Evolutionary conservation across 805 yeast species (phyloP).

Genomic region (Ogataea degrootiae): DNA sequence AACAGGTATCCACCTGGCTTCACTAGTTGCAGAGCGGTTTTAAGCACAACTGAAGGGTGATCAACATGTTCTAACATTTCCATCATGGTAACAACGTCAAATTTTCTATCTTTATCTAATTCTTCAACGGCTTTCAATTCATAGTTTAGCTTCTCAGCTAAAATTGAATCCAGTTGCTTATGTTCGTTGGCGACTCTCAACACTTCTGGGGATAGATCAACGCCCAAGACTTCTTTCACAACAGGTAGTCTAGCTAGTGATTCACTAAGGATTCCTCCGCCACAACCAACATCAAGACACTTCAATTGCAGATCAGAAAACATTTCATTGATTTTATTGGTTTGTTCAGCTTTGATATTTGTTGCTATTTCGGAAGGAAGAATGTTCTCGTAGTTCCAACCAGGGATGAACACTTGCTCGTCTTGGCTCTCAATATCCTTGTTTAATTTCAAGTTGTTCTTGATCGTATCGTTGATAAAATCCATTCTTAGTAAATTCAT

Average conservation of each 20-base stretch:
- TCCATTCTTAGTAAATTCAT: conserved; percentile 91
- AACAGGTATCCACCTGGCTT: conserved; percentile 81
- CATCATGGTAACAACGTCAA: conserved; percentile 82
- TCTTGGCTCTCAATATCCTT: conserved; percentile 32
- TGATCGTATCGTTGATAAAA: conserved; percentile 64
- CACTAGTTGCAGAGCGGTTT: conserved; percentile 63
- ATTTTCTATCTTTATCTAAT: conserved; percentile 39
- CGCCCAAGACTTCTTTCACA: conserved; percentile 64
- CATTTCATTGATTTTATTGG: conserved; percentile 36
- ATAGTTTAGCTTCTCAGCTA: conserved; percentile 49
- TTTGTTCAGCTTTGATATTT: conserved; percentile 48
- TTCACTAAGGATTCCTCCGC: conserved; percentile 94
- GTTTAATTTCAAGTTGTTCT: conserved; percentile 39
- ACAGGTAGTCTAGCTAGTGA: conserved; percentile 73
- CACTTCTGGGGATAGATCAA: conserved; percentile 83
- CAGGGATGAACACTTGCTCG: conserved; percentile 64
- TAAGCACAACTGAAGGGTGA: conserved; percentile 67
- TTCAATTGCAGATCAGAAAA: conserved; percentile 35
- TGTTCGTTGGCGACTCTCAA: conserved; percentile 75
- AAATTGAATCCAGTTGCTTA: conserved; percentile 56
- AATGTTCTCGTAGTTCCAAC: conserved; percentile 57
- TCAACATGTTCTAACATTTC: conserved; percentile 96
- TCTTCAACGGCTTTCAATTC: conserved; percentile 60
- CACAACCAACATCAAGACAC: conserved; percentile 92
- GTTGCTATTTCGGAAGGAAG: conserved; percentile 53